These are phyloP conservation scores for Lasiosphaeriaceae sp. DNA, from an alignment of 495 filamentous ascomycete genomes.

Conservation along the genomic window DNA sequence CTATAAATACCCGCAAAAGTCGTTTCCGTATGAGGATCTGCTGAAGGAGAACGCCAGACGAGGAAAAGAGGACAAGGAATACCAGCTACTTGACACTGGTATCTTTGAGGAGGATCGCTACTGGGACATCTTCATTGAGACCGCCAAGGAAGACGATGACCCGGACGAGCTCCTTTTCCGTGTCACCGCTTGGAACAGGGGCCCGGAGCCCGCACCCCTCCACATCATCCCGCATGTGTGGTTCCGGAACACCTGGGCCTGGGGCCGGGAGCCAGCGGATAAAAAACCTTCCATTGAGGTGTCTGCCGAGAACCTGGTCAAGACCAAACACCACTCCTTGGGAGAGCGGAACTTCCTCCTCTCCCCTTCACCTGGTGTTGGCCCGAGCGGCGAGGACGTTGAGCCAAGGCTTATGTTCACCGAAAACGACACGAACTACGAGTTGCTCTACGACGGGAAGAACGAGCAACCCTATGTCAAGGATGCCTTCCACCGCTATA, in stretches of 20 bases:
- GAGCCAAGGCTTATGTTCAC: slow-evolving; percentile 83
- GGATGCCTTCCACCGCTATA: slow-evolving; percentile 87
- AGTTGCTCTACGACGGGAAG: slow-evolving; percentile 67
- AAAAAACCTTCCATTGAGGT: slow-evolving; percentile 73
- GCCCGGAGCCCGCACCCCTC: slow-evolving; percentile 81
- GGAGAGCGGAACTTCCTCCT: slow-evolving; percentile 81
- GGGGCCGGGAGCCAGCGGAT: slow-evolving; percentile 68
- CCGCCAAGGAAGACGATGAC: slow-evolving; percentile 85
- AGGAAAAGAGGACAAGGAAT: slow-evolving; percentile 71
- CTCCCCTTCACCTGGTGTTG: slow-evolving; percentile 84
- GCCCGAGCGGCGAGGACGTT: slow-evolving; percentile 72
- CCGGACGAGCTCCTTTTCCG: slow-evolving; percentile 90
- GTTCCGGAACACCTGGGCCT: slow-evolving; percentile 96
- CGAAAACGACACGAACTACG: slow-evolving; percentile 89
- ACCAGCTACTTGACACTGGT: slow-evolving; percentile 89
- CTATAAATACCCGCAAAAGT: slow-evolving; percentile 92
- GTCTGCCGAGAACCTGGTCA: slow-evolving; percentile 59
- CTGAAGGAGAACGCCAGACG: slow-evolving; percentile 78
- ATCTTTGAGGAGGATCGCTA: slow-evolving; percentile 88
- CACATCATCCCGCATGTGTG: slow-evolving; percentile 94
- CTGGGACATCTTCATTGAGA: slow-evolving; percentile 97
- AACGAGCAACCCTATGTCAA: slow-evolving; percentile 86
- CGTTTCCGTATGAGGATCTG: slow-evolving; percentile 88
- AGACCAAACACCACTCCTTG: slow-evolving; percentile 69
- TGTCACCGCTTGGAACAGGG: slow-evolving; percentile 92